Evolutionary conservation across 495 filamentous ascomycete species (phyloP).

Genomic region (Penicillium mononematosum): DNA sequence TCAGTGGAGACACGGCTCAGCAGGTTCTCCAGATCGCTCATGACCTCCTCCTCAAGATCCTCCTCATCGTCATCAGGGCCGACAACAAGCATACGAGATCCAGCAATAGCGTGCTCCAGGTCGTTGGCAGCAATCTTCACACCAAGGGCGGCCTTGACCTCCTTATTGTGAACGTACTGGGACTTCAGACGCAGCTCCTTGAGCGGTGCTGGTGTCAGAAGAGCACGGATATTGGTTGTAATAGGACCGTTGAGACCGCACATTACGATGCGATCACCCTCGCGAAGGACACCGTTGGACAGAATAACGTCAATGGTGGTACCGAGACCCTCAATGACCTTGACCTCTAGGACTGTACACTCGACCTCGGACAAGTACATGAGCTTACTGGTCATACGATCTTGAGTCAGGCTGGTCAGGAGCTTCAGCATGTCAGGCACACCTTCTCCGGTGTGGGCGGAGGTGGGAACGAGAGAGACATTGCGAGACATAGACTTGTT

Average conservation of each 20-base stretch:
- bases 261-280: conserved; percentile 92
- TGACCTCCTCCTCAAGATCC: conserved; percentile 93
- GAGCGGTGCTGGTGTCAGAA: conserved; percentile 90
- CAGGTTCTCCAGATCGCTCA: conserved; percentile 89
- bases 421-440: conserved; percentile 99
- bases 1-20: conserved; percentile 86
- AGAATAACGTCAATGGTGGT: conserved; percentile 98
- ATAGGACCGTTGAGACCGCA: conserved; percentile 96
- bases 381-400: conserved; percentile 94
- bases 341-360: conserved; percentile 97
- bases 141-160: conserved; percentile 96
- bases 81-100: conserved; percentile 89
- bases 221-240: conserved; percentile 90
- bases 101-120: conserved; percentile 94
- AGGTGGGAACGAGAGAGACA: conserved; percentile 94
- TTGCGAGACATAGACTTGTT: conserved; percentile 94
- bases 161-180: conserved; percentile 96
- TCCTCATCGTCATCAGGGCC: conserved; percentile 95
- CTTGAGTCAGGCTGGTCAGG: conserved; percentile 85
- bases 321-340: conserved; percentile 96
- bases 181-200: conserved; percentile 94
- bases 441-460: conserved; percentile 96
- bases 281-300: conserved; percentile 90
- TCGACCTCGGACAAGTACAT: conserved; percentile 99
- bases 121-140: conserved; percentile 98